Conservation (phyloP, 169 alveolate species). For the Plasmodium relictum region DNA sequence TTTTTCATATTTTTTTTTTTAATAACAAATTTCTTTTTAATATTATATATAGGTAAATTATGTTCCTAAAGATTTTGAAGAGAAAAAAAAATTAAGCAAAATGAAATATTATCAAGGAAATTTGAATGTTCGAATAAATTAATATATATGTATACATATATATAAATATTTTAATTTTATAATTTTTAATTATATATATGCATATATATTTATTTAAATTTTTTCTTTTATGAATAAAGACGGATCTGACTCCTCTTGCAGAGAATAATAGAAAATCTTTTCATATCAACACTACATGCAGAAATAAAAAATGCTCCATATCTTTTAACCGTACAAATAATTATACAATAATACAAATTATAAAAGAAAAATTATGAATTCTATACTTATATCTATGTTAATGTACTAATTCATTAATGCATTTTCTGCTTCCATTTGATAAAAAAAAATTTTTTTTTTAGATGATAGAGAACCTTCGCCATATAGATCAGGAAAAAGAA, state of each 20-base stretch:
- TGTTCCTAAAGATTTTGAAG: constrained; percentile 37
- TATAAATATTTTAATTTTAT: background rate
- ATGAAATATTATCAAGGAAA: constrained; percentile 1
- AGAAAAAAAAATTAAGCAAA: background rate
- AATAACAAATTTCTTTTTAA: background rate
- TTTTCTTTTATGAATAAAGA: constrained; percentile 8
- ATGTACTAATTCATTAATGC: background rate
- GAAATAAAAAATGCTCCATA: constrained; percentile 42
- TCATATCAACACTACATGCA: constrained; percentile 30
- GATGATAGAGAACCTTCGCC: constrained; percentile 52
- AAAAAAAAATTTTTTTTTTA: background rate
- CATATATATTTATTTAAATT: background rate
- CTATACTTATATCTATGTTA: background rate
- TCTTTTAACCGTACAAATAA: constrained; percentile 23
- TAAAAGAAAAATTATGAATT: background rate
- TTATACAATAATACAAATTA: background rate
- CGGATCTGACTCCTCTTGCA: constrained; percentile 39
- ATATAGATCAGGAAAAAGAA: constrained; percentile 62
- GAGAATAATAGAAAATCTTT: constrained; percentile 12
- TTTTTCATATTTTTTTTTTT: too few relatives aligned
- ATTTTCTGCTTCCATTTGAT: background rate
- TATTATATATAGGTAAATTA: constrained; percentile 24
- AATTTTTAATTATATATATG: background rate
- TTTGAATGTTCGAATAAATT: constrained; percentile 23
- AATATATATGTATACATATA: background rate